Percentiles rank a stretch among this genome's conserved stretches.
Conservation (phyloP, 208 protist species). For the Wallacemonas collosoma region DNA sequence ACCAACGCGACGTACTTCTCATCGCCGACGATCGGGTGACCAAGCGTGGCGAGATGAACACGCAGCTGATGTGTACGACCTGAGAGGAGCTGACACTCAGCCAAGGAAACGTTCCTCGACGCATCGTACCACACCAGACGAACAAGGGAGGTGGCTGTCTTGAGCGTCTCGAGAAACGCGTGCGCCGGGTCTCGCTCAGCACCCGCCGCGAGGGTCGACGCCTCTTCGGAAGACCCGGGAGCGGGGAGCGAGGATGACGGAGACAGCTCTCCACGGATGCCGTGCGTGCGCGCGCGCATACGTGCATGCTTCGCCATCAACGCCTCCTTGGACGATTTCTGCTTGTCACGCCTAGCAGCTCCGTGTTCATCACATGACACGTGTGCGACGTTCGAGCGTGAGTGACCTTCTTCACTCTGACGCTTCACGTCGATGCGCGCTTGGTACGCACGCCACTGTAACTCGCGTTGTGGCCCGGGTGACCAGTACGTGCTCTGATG, state of each 20-base stretch:
- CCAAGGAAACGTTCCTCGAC: constrained; percentile 43
- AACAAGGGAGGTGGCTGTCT: constrained; percentile 44
- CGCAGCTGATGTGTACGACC: constrained; percentile 94
- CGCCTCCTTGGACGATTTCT: constrained; percentile 8
- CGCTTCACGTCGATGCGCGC: too few relatives aligned
- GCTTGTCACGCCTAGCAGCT: neutral
- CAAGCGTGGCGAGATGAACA: constrained; percentile 86
- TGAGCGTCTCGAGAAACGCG: constrained; percentile 28
- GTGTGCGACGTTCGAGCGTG: too few relatives aligned
- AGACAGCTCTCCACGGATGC: constrained; percentile 5
- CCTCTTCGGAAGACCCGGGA: neutral
- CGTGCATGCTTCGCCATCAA: constrained; percentile 49
- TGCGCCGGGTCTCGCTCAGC: too few relatives aligned
- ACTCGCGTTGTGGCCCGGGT: constrained; percentile 24
- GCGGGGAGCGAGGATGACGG: neutral
- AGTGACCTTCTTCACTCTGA: neutral
- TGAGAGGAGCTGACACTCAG: constrained; percentile 80
- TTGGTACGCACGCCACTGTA: constrained; percentile 2
- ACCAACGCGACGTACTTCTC: constrained; percentile 57
- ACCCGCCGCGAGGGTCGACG: too few relatives aligned
- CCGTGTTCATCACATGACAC: neutral
- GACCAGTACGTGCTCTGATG: constrained; percentile 80
- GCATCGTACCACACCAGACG: constrained; percentile 47
- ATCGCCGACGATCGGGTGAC: constrained; percentile 88
- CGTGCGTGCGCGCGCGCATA: constrained; percentile 61